Conservation (phyloP, 768 basidiomycete genomes). For the Termitomyces eurrhizus region DNA sequence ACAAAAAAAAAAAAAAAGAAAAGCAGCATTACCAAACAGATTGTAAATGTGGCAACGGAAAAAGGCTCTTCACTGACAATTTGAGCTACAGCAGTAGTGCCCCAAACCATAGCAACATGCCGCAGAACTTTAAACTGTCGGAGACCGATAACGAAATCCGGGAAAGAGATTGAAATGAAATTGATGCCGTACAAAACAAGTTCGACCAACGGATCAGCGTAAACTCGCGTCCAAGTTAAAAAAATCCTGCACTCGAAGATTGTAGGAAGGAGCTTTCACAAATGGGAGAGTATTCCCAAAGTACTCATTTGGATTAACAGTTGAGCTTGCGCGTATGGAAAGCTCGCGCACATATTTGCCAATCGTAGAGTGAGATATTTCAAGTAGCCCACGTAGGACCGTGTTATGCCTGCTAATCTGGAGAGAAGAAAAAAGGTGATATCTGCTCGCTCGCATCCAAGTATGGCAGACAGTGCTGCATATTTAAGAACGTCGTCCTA, state of each 20-base stretch:
- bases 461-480: constrained; percentile 7
- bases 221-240: constrained; percentile 3
- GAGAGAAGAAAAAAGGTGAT: constrained; percentile 9
- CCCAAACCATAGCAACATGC: constrained; percentile 9
- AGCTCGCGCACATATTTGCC: not conserved
- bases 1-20: too few species aligned
- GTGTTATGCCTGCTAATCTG: not conserved
- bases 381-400: not conserved
- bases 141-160: not conserved
- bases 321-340: not conserved
- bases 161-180: not conserved
- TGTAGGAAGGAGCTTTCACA: not conserved
- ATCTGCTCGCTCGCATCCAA: constrained; percentile 11
- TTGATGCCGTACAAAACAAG: constrained; percentile 6
- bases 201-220: constrained; percentile 5
- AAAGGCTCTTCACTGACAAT: too few species aligned
- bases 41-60: too few species aligned
- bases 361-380: not conserved
- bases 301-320: not conserved
- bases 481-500: not conserved
- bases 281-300: not conserved
- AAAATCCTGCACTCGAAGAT: not conserved
- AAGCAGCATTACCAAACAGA: too few species aligned
- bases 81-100: too few species aligned
- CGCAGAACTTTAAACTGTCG: constrained; percentile 4